phyloP scores from a whole-genome alignment of 2,329 filamentous ascomycete genomes.

The Fusarium avenaceum region DNA sequence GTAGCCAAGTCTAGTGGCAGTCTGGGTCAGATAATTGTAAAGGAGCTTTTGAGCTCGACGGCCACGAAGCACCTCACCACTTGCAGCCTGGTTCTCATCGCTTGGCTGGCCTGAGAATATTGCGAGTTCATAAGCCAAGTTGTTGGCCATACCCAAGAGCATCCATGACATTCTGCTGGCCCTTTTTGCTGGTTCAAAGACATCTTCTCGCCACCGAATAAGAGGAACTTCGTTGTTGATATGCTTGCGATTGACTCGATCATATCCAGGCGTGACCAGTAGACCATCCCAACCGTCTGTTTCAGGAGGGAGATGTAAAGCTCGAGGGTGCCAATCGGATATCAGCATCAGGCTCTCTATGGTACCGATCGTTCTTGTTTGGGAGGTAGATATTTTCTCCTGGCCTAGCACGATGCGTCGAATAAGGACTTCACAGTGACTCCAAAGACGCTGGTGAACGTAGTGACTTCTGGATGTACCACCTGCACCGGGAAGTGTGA shows the following conservation, averaged over 20 bases:
- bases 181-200: constrained; percentile 46
- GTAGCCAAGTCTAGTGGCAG: constrained; percentile 17
- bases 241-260: constrained; percentile 34
- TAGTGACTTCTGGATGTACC: constrained; percentile 40
- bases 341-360: constrained; percentile 44
- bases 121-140: constrained; percentile 41
- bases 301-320: constrained; percentile 42
- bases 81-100: neutral
- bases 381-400: constrained; percentile 42
- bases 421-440: constrained; percentile 42
- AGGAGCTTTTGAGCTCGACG: constrained; percentile 36
- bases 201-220: constrained; percentile 45
- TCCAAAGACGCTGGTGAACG: constrained; percentile 40
- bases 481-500: constrained; percentile 40
- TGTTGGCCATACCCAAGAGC: constrained; percentile 43
- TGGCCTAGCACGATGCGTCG: constrained; percentile 37
- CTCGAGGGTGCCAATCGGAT: constrained; percentile 45
- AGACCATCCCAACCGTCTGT: constrained; percentile 44
- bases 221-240: constrained; percentile 41
- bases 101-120: constrained; percentile 21
- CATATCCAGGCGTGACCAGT: constrained; percentile 39
- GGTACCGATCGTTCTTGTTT: constrained; percentile 37
- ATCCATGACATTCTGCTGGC: constrained; percentile 49
- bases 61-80: neutral
- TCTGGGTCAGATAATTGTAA: constrained; percentile 42